Evolutionary conservation across 805 yeast species (phyloP), one percentile per base, ranked within the genome.

Genomic region (Trichomonascus vanleenenianus): DNA sequence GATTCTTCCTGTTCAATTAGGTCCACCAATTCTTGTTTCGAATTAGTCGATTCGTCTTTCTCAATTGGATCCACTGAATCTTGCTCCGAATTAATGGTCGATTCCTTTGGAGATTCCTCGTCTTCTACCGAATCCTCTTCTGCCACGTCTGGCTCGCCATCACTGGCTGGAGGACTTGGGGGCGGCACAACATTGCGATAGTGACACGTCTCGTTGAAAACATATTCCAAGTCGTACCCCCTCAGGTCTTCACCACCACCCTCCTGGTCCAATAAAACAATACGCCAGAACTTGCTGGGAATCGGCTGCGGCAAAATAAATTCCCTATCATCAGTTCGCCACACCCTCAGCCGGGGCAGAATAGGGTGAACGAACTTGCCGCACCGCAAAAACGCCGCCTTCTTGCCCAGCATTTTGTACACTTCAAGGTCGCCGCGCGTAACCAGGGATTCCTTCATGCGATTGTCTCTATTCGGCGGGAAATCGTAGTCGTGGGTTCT

Each of bases 251-350:
- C 38, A 11, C 6, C 16, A 6, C 16, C 14, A 32, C 11, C 11
- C 16, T n/a, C 16, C 8, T 37, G 30, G 27, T 15, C 30, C 7
- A 12, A 14, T 20, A 20, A 20, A 16, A 31, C 58, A 2, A 79
- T 66, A 25, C 74, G 70, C 95, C 94, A 85, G 61, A 78, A 83
- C 54, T 91, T 66, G 50, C 79, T 82, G 0, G 94, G 94, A 54
- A 83, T 84, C 22, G 76, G 77, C 47, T 85, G 70, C 0, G 87
- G 81, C 14, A 85, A 59, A 2, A 82, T 69, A 53, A 81, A 81
- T 53, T 72, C 74, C 42, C 67, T 68, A 40, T 48, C 50, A 18
- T 66, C 64, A 9, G 73, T 69, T 53, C 84, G 66, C 49, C 83
- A 60, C 2, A 85, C 68, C 53, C 78, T 75, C 44, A 81, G 60